A percentile compares a stretch with the other conserved stretches of the same genome.
Conservation (phyloP, 2,329 filamentous ascomycete genomes). For the Trichoderma lentiforme region DNA sequence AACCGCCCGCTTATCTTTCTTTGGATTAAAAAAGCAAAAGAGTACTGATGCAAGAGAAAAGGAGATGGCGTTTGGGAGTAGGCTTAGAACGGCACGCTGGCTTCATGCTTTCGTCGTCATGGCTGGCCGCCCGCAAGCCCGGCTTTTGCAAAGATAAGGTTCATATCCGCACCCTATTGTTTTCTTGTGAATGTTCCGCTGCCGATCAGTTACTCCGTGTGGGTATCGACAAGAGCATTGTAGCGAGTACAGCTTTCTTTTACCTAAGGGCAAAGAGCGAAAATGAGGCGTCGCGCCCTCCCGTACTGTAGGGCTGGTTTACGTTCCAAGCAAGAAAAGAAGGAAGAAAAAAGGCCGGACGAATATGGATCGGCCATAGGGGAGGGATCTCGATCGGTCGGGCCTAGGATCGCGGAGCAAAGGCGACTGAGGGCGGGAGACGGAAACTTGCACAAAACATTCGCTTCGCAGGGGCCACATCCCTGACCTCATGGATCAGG, state of each 20-base stretch:
- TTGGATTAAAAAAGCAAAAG: background rate
- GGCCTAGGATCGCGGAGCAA: conserved; percentile 45
- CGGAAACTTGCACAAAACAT: conserved; percentile 97
- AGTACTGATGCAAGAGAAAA: background rate
- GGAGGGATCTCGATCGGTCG: background rate
- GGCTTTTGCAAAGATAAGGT: conserved; percentile 7
- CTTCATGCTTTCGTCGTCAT: background rate
- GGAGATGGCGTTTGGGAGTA: background rate
- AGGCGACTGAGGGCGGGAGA: conserved; percentile 78
- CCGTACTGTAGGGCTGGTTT: conserved; percentile 9
- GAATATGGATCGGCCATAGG: background rate
- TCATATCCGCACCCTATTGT: background rate
- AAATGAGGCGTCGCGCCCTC: background rate
- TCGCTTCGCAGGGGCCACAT: conserved; percentile 88
- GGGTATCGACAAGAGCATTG: background rate
- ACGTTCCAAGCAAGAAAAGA: background rate
- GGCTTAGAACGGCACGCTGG: background rate
- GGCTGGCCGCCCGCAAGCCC: background rate
- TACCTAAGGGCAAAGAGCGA: background rate
- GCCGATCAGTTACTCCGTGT: conserved; percentile 1
- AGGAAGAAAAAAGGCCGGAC: background rate
- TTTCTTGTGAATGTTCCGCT: background rate
- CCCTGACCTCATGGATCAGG: conserved; percentile 67
- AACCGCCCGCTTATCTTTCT: background rate
- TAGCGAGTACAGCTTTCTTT: background rate